Base-by-base conservation (phyloP, 148 eudicot genomes). In the Arbutus unedo region DNA sequence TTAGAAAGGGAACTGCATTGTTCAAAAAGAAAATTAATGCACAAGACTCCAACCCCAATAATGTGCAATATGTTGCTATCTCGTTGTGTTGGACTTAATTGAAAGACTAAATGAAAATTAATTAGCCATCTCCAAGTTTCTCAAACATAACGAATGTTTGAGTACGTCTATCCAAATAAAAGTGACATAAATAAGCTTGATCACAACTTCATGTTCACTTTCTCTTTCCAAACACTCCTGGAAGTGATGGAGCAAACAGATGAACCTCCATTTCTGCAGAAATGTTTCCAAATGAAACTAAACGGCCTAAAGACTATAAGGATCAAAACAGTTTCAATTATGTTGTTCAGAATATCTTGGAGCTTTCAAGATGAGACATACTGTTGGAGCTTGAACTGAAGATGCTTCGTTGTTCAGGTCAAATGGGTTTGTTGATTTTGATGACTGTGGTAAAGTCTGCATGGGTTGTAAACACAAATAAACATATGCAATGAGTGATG, bases 351-450 rank as follows among this genome's bases (percentile, higher is more conserved):
- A 90, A 57, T 90, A 96, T 79, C 80, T 66, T 23, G 91, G 79
- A 83, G 89, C 90, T 84, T 83, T 66, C 5, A 66, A 25, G 71
- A 66, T 66, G 71, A 66, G 43, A 53, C 91, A 50, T 92, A 96
- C 97, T 67, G 79, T 74, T 19, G 92, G 78, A 83, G 90, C 91
- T 85, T 83, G 97, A 77, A 31, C 86, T 80, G 92, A 84, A 86
- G 93, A 82, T 76, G 89, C 85, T 83, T 87, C 94, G 62, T 75
- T 85, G 79, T 82, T 82, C 64, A 88, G 83, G 89, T 94, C 98
- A 82, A 96, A 96, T 56, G 99, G 99, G 66, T 96, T 96, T n/a
- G 87, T 51, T 48, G 97, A 87, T 83, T 86, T 88, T 56, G 88
- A 68, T 80, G 90, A 77, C 82, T 86, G 92, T 1, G 79, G 89